Percentiles rank a stretch among this genome's conserved stretches.
phyloP scores from a whole-genome alignment of 441 rosid species.

The Arabidopsis lyrata region DNA sequence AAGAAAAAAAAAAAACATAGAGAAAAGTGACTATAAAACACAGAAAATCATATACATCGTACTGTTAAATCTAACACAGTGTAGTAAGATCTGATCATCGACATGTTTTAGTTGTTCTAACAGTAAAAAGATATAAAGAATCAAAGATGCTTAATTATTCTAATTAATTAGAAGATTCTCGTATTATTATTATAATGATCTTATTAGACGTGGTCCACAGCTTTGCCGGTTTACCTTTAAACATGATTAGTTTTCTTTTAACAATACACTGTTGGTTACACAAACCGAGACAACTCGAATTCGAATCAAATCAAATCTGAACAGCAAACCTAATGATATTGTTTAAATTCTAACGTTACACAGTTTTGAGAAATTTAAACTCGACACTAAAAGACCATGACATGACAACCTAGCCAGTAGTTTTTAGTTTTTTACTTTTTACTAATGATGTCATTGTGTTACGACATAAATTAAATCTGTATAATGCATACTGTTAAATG shows the following conservation, averaged over 20 bases:
- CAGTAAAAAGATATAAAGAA: conserved; percentile 14
- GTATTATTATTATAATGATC: not conserved
- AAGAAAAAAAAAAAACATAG: no score
- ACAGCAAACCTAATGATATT: conserved; percentile 26
- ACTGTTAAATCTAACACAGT: conserved; percentile 2
- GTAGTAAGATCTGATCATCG: not conserved
- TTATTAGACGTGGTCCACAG: conserved; percentile 27
- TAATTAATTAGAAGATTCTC: conserved; percentile 9
- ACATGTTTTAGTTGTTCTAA: not conserved
- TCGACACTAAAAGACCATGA: not conserved
- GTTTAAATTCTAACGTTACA: not conserved
- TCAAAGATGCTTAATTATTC: not conserved
- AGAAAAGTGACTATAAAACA: no score
- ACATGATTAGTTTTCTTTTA: not conserved
- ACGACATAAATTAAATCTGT: not conserved
- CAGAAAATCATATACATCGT: no score
- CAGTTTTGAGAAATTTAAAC: not conserved
- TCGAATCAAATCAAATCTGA: conserved; percentile 31
- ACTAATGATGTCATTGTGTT: not conserved
- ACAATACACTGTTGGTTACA: conserved; percentile 19
- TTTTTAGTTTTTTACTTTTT: not conserved
- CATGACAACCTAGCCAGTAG: not conserved
- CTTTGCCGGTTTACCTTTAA: conserved; percentile 17
- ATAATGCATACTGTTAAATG: not conserved
- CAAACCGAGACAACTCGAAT: conserved; percentile 32